Evolutionary conservation across 192 early-diverging fungal species (phyloP).

Genomic region (Fimicolochytrium jonesii): DNA sequence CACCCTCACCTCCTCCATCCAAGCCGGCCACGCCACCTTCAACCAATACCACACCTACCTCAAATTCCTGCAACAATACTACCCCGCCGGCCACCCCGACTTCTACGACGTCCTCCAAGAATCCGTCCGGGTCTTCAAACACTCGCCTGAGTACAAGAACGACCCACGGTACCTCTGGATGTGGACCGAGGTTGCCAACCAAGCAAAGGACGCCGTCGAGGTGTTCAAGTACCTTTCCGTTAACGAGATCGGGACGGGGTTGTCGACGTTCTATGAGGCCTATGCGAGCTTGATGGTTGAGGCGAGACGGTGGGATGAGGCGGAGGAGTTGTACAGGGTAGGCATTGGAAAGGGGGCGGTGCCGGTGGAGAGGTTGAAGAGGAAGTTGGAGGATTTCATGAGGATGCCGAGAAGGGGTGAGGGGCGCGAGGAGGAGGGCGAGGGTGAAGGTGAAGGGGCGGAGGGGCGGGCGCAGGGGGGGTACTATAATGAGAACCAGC

Average conservation of each 20-base stretch:
- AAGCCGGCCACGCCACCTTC: slow-evolving; percentile 32
- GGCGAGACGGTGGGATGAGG: slow-evolving; percentile 29
- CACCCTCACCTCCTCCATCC: background rate
- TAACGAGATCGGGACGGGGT: slow-evolving; percentile 65
- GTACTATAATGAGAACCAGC: no score
- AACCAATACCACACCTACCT: slow-evolving; percentile 35
- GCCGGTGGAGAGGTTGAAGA: slow-evolving; percentile 61
- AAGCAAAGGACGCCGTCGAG: slow-evolving; percentile 50
- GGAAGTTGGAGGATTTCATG: slow-evolving; percentile 58
- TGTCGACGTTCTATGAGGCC: slow-evolving; percentile 72
- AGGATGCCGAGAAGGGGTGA: slow-evolving; percentile 19
- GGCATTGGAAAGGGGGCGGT: slow-evolving; percentile 69
- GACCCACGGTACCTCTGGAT: slow-evolving; percentile 49
- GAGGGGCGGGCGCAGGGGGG: no score
- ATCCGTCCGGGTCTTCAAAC: slow-evolving; percentile 31
- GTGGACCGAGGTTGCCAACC: slow-evolving; percentile 59
- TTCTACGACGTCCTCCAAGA: slow-evolving; percentile 19
- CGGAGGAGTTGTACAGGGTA: slow-evolving; percentile 58
- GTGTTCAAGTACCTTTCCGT: slow-evolving; percentile 71
- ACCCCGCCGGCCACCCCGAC: slow-evolving; percentile 21
- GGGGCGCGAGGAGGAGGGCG: no score
- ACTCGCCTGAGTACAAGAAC: slow-evolving; percentile 39
- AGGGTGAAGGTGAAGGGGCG: no score
- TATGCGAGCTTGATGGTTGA: slow-evolving; percentile 63
- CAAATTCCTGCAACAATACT: slow-evolving; percentile 31